These are phyloP conservation scores for Trichosanthes truncata DNA, from an alignment of 306 rosid species.

Conservation along the genomic window DNA sequence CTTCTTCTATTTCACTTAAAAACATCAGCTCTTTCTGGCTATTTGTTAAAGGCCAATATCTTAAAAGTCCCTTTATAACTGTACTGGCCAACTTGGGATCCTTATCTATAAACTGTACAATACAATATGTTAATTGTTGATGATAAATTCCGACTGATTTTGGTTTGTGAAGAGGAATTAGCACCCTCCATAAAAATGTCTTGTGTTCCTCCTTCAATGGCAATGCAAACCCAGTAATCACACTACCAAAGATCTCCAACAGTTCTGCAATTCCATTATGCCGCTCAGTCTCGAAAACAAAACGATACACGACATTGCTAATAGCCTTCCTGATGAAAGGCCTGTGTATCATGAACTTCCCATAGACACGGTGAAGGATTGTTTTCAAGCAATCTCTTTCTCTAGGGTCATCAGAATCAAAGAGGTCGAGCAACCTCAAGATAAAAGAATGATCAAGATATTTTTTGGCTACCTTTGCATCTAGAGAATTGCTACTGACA, in stretches of 20 bases:
- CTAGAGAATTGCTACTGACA: conserved; percentile 61
- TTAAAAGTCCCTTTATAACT: conserved; percentile 74
- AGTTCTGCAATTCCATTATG: conserved; percentile 93
- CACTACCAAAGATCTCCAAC: conserved; percentile 94
- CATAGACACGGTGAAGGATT: conserved; percentile 82
- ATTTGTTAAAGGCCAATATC: conserved; percentile 92
- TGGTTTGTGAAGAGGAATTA: conserved; percentile 93
- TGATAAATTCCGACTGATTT: conserved; percentile 90
- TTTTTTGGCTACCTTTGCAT: conserved; percentile 68
- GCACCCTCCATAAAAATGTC: conserved; percentile 69
- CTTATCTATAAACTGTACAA: conserved; percentile 86
- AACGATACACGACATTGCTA: conserved; percentile 75
- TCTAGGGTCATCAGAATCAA: conserved; percentile 95
- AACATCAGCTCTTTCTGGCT: conserved; percentile 99
- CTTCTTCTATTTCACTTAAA: conserved; percentile 87
- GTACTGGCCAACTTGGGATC: conserved; percentile 78
- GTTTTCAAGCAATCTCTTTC: conserved; percentile 98
- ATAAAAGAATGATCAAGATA: conserved; percentile 77
- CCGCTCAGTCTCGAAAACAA: conserved; percentile 83
- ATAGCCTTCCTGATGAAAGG: conserved; percentile 81
- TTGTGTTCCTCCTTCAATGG: conserved; percentile 98
- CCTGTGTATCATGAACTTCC: conserved; percentile 95
- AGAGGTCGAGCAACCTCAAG: conserved; percentile 78
- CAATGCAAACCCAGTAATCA: conserved; percentile 89
- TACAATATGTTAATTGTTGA: conserved; percentile 82